Base-by-base conservation (phyloP, 495 filamentous ascomycete genomes). In the Annulohypoxylon bovei region DNA sequence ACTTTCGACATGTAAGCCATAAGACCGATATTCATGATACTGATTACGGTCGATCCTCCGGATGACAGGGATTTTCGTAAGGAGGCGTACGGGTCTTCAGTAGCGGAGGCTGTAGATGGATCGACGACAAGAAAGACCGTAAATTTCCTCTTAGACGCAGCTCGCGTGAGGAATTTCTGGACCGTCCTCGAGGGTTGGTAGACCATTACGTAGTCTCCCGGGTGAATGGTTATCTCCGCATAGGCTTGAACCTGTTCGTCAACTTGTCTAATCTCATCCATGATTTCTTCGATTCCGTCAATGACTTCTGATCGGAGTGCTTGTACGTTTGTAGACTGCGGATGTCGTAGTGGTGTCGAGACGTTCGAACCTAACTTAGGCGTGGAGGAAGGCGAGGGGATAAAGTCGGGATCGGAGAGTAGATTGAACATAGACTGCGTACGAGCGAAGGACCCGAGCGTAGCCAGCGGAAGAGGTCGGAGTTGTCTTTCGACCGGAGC, bases 1-100 rank as follows among this genome's bases (percentile, higher is more conserved):
- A 97, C 92, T 56, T 89, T 88, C 0, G 94, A 91, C 91, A 98
- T 98, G 60, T 97, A 88, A 5, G 94, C 94, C 80, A 93, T 95
- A 37, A 95, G 87, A 11, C 92, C 91, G 9, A 91, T 90, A 76
- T 94, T 93, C 20, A 94, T 89, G 37, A 97, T 90, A 27, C 92
- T 83, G 65, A 96, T 89, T 32, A 95, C 90, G 7, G 88, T 91
- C 56, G 96, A 90, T 54, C 93, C 94, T 11, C 89, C 86, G 14
- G 86, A 84, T 35, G 88, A 90, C 58, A 98, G 83, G 8, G 92
- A 87, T 75, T 94, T 96, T 55, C 89, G 82, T 79, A 97, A 90
- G 4, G 85, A 79, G 7, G 79, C 78, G 52, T 82, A 81, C 9
- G 72, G 67, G 18, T 71, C 68, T 9, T 79, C 75, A 14, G 67